Base-by-base conservation (phyloP, 2,329 filamentous ascomycete species). In the Alternaria metachromatica region DNA sequence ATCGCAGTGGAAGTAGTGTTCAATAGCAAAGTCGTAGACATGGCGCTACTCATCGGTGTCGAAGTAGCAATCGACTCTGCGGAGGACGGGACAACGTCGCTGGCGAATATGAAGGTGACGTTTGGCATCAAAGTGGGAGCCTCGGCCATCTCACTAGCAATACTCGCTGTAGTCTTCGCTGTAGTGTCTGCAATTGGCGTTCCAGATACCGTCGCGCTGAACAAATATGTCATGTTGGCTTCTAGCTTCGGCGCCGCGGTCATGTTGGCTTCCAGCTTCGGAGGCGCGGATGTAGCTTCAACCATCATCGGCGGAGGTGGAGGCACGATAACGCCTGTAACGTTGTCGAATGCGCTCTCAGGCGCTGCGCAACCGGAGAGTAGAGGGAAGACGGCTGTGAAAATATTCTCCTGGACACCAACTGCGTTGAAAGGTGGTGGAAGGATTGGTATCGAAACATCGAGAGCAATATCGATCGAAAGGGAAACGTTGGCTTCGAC, bases 401-500 rank as follows among this genome's bases (percentile, higher is more conserved):
- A 77, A 23, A 77, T 61, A 12, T 70, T 69, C 5, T 61, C 65
- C 3, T 62, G 48, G 8, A 60, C 66, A 3, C 50, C 56, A 25
- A 72, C 63, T 4, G 63, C 58, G 18, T 67, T 60, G 26, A 73
- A 60, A 1, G 64, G 64, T 6, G 62, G 55, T 13, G 73, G 72
- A 3, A 76, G 64, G 5, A 67, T 10, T 3, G 73, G 74, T 23
- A 76, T 53, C 1, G 58, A 58, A 50, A 77, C 63, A 13, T 68
- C 60, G 11, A 74, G 63, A 15, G 56, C 65, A 1, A 74, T 67
- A 23, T 72, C 71, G 8, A 72, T 57, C 6, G 65, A 50, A 43
- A 76, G 54, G 15, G 70, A 71, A 9, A 76, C 60, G 28, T 74
- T 74, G 9, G 74, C 67, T 64, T 74, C 69, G 21, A 75, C 66